Evolutionary conservation across 495 filamentous ascomycete genomes (phyloP).

Genomic region (Xeromyces bisporus): DNA sequence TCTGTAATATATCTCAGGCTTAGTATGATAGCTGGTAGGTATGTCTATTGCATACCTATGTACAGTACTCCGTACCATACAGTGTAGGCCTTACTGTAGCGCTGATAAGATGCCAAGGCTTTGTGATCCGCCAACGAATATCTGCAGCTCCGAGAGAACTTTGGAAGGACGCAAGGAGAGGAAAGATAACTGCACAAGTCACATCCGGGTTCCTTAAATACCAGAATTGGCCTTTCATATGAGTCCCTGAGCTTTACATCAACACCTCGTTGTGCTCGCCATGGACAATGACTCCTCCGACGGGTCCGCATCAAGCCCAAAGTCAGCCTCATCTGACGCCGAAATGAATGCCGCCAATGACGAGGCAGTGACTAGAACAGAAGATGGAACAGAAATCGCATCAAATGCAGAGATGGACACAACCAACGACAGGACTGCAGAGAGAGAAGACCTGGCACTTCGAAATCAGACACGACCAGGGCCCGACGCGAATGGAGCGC

Average conservation of each 20-base stretch:
- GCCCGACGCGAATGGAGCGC: not conserved
- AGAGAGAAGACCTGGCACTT: conserved; percentile 3
- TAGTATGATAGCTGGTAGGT: too few relatives aligned
- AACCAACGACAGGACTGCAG: not conserved
- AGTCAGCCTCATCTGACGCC: conserved; percentile 5
- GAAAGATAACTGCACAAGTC: too few relatives aligned
- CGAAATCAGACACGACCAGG: conserved; percentile 5
- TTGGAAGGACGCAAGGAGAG: too few relatives aligned
- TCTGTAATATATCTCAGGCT: too few relatives aligned
- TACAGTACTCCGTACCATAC: too few relatives aligned
- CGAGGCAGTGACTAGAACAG: conserved; percentile 2
- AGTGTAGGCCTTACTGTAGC: too few relatives aligned
- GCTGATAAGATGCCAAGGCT: too few relatives aligned
- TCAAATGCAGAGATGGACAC: conserved; percentile 7
- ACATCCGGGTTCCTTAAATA: conserved; percentile 1
- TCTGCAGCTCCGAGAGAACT: too few relatives aligned
- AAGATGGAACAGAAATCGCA: conserved; percentile 2
- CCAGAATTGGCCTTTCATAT: not conserved
- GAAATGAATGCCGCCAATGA: conserved; percentile 6
- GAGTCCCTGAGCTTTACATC: conserved; percentile 3
- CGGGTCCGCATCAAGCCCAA: conserved; percentile 11
- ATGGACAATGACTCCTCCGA: conserved; percentile 20
- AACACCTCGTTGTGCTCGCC: conserved; percentile 4
- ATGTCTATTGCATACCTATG: too few relatives aligned
- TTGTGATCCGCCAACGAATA: too few relatives aligned